A percentile compares a stretch with the other conserved stretches of the same genome.
phyloP scores from a whole-genome alignment of 208 protist genomes.

The Trypanosomatidae sp. region DNA sequence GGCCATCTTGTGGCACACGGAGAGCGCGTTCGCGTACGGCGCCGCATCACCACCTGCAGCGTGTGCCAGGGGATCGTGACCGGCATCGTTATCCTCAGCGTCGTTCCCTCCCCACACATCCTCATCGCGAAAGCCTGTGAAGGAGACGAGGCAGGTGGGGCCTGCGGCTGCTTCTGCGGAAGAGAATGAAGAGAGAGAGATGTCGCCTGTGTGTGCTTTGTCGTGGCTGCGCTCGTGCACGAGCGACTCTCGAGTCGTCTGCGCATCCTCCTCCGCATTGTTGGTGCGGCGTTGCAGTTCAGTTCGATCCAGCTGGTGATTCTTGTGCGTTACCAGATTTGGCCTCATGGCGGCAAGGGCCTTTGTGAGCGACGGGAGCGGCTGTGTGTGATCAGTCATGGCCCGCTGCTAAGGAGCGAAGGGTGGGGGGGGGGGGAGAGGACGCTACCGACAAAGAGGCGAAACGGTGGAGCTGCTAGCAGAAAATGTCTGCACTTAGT shows the following conservation, averaged over 20 bases:
- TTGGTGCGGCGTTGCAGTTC: neutral
- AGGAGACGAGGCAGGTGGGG: slow-evolving; percentile 7
- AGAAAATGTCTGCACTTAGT: neutral
- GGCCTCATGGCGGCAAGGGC: neutral
- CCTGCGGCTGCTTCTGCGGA: neutral
- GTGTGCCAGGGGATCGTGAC: neutral
- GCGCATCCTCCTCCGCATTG: neutral
- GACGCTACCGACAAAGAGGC: neutral
- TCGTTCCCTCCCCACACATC: slow-evolving; percentile 19
- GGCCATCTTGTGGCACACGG: slow-evolving; percentile 4
- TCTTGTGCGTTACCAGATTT: neutral
- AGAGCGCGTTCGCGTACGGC: neutral
- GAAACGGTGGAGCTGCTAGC: neutral
- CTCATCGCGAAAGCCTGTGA: slow-evolving; percentile 38
- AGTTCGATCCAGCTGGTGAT: neutral
- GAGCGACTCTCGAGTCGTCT: neutral
- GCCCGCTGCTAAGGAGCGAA: neutral
- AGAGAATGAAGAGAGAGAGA: neutral
- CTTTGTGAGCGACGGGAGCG: slow-evolving; percentile 5
- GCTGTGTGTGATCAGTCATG: neutral
- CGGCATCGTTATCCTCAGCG: neutral
- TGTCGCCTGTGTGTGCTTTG: neutral
- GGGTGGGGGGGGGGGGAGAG: neutral
- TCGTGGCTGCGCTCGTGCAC: neutral
- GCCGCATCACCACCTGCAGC: neutral